Evolutionary conservation across 352 stramenopile genomes (phyloP), one percentile per base, ranked within the genome.

Genomic region (Thraustochytrium sp.): DNA sequence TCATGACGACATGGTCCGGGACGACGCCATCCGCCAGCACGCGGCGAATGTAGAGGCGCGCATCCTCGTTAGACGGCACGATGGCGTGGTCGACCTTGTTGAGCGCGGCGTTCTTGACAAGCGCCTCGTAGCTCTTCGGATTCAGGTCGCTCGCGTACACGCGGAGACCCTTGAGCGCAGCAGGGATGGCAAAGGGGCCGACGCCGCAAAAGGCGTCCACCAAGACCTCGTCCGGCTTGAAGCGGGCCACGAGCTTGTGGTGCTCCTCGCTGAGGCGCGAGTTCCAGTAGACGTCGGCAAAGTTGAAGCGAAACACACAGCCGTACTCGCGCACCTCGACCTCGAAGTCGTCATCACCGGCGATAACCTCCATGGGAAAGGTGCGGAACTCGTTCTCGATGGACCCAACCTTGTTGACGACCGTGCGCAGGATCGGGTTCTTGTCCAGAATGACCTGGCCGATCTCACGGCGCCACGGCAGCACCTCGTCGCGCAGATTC

Each of bases 381-480:
- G 93, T 96, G 38, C 93, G 90, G 85, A 96, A 97, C 86, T 98
- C 90, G 56, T 85, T 93, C 23, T 88, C 85, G 77, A 99, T 98
- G 68, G 91, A 96, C 54, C 95, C 94, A 59, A 94, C 91, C 87
- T 99, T 99, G 90, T 98, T 98, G 34, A 99, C 96, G 5, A 99
- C 96, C 40, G 95, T 98, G 61, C 91, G 89, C 68, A 99, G 95
- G 18, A 89, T 88, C 54, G 82, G 65, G 86, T 99, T 98, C 89
- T 99, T 99, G 87, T 99, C 96, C 13, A 99, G 88, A 75, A 99
- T 65, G 2, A 90, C 95, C 86, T 98, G 94, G 2, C 95, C 97
- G 76, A 99, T 98, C 44, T 99, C 82, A 82, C 94, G 90, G 86
- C 98, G 98, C 89, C 97, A 99, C 2, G 95, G 95, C 78, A 99